Conservation (phyloP, 768 basidiomycete genomes). For the Tricholoma sp. region DNA sequence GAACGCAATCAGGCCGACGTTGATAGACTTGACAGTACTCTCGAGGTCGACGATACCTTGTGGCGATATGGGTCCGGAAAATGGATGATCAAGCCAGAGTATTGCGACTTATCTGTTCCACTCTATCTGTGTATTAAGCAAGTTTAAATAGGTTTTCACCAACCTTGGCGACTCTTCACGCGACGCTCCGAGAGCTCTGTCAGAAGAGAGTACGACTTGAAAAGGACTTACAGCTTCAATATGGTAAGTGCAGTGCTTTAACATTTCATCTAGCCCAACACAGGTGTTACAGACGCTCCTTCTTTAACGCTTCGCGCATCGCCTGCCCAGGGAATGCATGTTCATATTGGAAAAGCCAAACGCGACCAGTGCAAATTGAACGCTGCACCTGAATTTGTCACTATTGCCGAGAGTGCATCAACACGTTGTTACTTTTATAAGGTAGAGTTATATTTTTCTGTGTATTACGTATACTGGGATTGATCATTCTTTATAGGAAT, state of each 20-base stretch:
- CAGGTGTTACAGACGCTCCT: constrained; percentile 47
- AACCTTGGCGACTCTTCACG: constrained; percentile 46
- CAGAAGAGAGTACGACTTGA: constrained; percentile 49
- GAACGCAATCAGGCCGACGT: neutral
- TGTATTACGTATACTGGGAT: neutral
- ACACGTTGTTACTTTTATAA: constrained; percentile 68
- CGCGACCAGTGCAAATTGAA: constrained; percentile 52
- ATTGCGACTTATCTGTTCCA: constrained; percentile 10
- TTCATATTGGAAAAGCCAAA: constrained; percentile 64
- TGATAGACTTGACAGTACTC: neutral
- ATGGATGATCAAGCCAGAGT: constrained; percentile 70
- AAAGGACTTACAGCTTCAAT: constrained; percentile 42
- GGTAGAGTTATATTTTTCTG: constrained; percentile 29
- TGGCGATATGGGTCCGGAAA: constrained; percentile 33
- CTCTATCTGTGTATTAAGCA: neutral
- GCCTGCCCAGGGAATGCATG: constrained; percentile 65
- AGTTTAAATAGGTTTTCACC: constrained; percentile 53
- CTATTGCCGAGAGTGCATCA: constrained; percentile 56
- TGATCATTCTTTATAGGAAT: constrained; percentile 40
- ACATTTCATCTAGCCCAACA: neutral
- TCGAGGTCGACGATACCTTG: neutral
- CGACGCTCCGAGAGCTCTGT: constrained; percentile 37
- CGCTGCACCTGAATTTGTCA: constrained; percentile 44
- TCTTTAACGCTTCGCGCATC: constrained; percentile 71
- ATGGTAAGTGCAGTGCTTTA: constrained; percentile 36